Conservation (phyloP, 352 stramenopile species). For the Globisporangium solare region DNA sequence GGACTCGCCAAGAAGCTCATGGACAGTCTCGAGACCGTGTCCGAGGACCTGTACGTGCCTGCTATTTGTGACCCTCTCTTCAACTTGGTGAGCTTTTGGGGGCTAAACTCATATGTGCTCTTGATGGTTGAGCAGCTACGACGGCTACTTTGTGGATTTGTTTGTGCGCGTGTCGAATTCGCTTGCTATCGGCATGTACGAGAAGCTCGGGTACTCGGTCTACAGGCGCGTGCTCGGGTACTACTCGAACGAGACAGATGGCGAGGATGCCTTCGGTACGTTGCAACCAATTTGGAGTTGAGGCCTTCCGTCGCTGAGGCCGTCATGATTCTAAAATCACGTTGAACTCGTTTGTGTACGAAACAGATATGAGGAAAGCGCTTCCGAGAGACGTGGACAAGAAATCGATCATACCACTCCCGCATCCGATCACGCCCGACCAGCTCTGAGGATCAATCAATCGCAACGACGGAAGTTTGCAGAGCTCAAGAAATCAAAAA, state of each 20-base stretch:
- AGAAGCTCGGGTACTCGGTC: slow-evolving; percentile 90
- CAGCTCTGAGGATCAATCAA: slow-evolving; percentile 31
- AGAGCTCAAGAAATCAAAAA: no score
- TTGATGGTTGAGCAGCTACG: slow-evolving; percentile 47
- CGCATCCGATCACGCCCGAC: slow-evolving; percentile 81
- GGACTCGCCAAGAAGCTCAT: slow-evolving; percentile 93
- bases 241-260: slow-evolving; percentile 81
- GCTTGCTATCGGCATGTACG: slow-evolving; percentile 91
- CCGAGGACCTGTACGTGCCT: slow-evolving; percentile 49
- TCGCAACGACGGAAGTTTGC: no score
- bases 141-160: slow-evolving; percentile 99
- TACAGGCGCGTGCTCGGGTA: slow-evolving; percentile 91
- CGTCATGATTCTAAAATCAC: no score
- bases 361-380: slow-evolving; percentile 91
- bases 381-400: slow-evolving; percentile 86
- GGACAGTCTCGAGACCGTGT: slow-evolving; percentile 90
- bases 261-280: slow-evolving; percentile 88
- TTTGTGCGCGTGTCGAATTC: slow-evolving; percentile 97
- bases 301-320: not conserved
- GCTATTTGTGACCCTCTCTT: no score
- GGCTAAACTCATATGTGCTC: no score
- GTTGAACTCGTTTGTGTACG: not conserved
- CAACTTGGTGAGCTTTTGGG: no score
- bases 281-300: not conserved
- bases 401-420: slow-evolving; percentile 88